These are phyloP conservation scores for Penicillium sp. DNA, from an alignment of 2,329 filamentous ascomycete genomes.

Conservation along the genomic window DNA sequence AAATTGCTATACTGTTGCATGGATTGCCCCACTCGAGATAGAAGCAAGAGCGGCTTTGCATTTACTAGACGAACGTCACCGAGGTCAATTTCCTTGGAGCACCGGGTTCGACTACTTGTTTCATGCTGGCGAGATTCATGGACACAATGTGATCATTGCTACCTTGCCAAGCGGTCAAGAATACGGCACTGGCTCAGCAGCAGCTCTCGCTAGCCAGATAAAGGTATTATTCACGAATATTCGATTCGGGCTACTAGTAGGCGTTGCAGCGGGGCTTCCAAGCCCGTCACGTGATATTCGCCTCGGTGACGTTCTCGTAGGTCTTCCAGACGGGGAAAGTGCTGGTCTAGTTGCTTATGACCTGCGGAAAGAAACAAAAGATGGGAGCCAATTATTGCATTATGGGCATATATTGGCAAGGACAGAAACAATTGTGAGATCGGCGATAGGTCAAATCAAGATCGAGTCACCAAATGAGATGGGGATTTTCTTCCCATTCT, in stretches of 20 bases:
- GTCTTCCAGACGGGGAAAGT: conserved; percentile 20
- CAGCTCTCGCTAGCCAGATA: conserved; percentile 32
- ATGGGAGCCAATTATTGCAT: conserved; percentile 25
- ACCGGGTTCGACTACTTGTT: conserved; percentile 37
- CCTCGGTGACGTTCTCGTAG: conserved; percentile 38
- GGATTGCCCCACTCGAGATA: conserved; percentile 37
- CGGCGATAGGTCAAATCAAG: conserved; percentile 18
- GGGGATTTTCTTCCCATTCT: background rate
- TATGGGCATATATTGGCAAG: conserved; percentile 22
- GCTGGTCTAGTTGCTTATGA: conserved; percentile 31
- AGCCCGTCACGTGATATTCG: conserved; percentile 31
- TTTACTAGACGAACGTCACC: conserved; percentile 32
- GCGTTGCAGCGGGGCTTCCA: conserved; percentile 35
- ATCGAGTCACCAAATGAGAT: background rate
- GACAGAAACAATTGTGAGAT: conserved; percentile 30
- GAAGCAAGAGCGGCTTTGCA: conserved; percentile 33
- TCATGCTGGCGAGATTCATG: conserved; percentile 32
- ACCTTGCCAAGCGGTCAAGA: conserved; percentile 32
- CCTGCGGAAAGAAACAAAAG: conserved; percentile 30
- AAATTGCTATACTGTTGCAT: conserved; percentile 30
- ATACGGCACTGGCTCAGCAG: conserved; percentile 33
- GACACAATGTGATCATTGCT: conserved; percentile 35
- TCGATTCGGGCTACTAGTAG: conserved; percentile 36
- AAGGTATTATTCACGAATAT: conserved; percentile 35
- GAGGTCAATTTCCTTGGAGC: conserved; percentile 27